phyloP scores from a whole-genome alignment of 805 yeast species.

The Zygotorulaspora sp. region DNA sequence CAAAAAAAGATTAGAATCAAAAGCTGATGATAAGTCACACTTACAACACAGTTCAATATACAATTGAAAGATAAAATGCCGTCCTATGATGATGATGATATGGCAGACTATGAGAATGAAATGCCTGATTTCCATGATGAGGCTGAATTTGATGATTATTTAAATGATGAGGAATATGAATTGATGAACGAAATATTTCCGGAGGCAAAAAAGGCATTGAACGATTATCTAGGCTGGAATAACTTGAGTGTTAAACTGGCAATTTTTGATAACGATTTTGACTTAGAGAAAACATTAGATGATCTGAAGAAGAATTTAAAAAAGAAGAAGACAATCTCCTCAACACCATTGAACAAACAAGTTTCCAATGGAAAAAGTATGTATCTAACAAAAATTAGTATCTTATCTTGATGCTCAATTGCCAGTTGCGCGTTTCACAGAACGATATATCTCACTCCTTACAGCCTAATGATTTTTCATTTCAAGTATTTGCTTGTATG shows the following conservation, averaged over 20 bases:
- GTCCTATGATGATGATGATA: slow-evolving; percentile 23
- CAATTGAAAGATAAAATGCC: too few relatives aligned
- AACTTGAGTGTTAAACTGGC: slow-evolving; percentile 48
- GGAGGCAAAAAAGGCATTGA: slow-evolving; percentile 36
- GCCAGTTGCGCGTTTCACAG: not conserved
- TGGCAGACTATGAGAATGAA: slow-evolving; percentile 29
- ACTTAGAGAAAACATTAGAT: slow-evolving; percentile 41
- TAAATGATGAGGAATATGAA: slow-evolving; percentile 37
- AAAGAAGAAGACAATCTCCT: slow-evolving; percentile 22
- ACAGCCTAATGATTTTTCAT: not conserved
- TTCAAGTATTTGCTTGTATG: not conserved
- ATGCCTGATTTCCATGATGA: slow-evolving; percentile 37
- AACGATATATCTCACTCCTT: slow-evolving; percentile 2
- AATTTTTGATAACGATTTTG: slow-evolving; percentile 49
- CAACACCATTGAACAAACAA: slow-evolving; percentile 1
- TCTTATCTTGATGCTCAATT: not conserved
- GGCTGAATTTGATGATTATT: slow-evolving; percentile 37
- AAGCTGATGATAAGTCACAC: too few relatives aligned
- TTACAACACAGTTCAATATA: too few relatives aligned
- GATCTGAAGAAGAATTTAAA: slow-evolving; percentile 35
- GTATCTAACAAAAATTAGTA: slow-evolving; percentile 33
- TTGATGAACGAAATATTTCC: slow-evolving; percentile 47
- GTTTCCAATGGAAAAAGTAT: slow-evolving; percentile 40
- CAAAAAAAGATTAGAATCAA: not conserved
- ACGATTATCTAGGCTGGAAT: slow-evolving; percentile 40